Conservation (phyloP, 179 eudicot genomes). For the Heliamphora ciliata region DNA sequence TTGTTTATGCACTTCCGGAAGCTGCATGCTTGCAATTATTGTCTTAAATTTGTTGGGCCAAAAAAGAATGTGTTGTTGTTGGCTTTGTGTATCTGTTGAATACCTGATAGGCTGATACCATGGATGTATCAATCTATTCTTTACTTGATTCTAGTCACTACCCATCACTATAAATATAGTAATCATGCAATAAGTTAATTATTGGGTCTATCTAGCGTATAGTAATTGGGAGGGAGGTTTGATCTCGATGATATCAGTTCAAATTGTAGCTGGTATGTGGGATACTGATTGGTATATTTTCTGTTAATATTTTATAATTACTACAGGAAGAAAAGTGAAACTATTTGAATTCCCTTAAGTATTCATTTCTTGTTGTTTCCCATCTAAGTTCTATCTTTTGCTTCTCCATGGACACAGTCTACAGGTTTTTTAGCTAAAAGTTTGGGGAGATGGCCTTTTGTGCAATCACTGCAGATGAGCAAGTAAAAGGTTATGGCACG, state of each 20-base stretch:
- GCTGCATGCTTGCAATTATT: constrained; percentile 6
- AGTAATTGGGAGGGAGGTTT: background rate
- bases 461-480: constrained; percentile 96
- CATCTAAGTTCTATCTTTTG: constrained; percentile 1
- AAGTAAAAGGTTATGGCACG: constrained; percentile 98
- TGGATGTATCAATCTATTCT: background rate
- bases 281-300: background rate
- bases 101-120: background rate
- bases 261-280: background rate
- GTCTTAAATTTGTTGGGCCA: background rate
- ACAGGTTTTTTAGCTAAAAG: constrained; percentile 52
- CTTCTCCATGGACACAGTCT: constrained; percentile 14
- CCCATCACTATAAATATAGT: background rate
- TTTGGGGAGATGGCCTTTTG: constrained; percentile 99
- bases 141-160: background rate
- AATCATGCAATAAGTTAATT: background rate
- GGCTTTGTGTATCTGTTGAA: background rate
- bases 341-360: background rate
- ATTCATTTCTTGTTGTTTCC: background rate
- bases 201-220: background rate
- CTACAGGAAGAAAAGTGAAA: constrained; percentile 2
- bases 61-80: background rate
- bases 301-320: background rate
- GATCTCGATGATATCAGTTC: background rate
- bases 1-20: background rate